phyloP scores from a whole-genome alignment of 2,329 filamentous ascomycete genomes.

The Triangularia verruculosa region DNA sequence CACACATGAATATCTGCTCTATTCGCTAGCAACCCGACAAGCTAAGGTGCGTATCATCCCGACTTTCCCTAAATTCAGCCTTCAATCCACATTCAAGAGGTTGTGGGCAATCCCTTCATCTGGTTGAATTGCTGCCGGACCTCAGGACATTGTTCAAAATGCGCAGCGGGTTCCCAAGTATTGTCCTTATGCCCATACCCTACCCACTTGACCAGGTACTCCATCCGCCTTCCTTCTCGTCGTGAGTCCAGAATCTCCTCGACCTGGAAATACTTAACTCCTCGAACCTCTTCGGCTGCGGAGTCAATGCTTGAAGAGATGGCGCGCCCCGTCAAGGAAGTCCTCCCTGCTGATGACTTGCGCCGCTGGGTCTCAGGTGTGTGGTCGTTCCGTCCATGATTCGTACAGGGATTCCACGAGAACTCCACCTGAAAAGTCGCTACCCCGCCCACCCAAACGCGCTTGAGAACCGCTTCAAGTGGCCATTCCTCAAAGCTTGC shows the following conservation, averaged over 20 bases:
- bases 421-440: background rate
- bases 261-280: background rate
- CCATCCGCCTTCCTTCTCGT: slow-evolving; percentile 14
- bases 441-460: background rate
- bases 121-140: slow-evolving; percentile 15
- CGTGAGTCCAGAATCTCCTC: background rate
- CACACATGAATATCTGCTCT: background rate
- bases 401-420: background rate
- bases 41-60: background rate
- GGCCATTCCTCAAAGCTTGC: too few relatives aligned
- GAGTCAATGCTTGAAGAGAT: background rate
- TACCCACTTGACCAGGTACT: slow-evolving; percentile 8
- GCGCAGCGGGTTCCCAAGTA: slow-evolving; percentile 15
- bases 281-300: background rate
- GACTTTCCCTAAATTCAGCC: background rate
- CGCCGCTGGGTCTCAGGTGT: background rate
- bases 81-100: background rate
- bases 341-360: background rate
- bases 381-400: background rate
- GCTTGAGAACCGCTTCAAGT: background rate
- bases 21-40: background rate
- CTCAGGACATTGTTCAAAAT: slow-evolving; percentile 17
- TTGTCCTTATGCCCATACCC: slow-evolving; percentile 16
- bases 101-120: slow-evolving; percentile 1
- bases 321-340: background rate